Evolutionary conservation across 2,329 filamentous ascomycete genomes (phyloP).

Genomic region (Fusarium miscanthi): DNA sequence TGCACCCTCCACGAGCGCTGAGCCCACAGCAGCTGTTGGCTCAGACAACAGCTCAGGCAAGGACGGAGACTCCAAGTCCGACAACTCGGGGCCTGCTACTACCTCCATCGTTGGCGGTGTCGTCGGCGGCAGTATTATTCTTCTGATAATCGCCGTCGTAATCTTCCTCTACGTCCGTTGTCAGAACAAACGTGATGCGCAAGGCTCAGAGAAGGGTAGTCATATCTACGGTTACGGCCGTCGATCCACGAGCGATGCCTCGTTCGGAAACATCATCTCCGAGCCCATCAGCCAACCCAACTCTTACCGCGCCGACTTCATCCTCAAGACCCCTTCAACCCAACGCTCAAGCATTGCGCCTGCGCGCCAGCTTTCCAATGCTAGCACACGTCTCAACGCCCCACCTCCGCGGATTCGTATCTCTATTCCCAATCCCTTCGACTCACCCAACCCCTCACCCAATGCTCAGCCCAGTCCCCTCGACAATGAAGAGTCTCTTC

Average conservation of each 20-base stretch:
- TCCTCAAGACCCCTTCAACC: conserved; percentile 52
- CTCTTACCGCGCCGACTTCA: conserved; percentile 64
- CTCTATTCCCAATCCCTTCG: conserved; percentile 53
- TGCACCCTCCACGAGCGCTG: conserved; percentile 27
- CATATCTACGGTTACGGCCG: conserved; percentile 22
- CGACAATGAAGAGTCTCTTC: conserved; percentile 41
- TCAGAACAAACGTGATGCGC: conserved; percentile 37
- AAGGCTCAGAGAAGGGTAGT: conserved; percentile 36
- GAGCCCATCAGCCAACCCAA: conserved; percentile 63
- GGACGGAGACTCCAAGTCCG: conserved; percentile 15
- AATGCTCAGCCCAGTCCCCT: conserved; percentile 38
- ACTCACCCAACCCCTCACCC: conserved; percentile 48
- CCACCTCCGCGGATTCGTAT: conserved; percentile 40
- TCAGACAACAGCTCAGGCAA: conserved; percentile 16
- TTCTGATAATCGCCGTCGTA: conserved; percentile 54
- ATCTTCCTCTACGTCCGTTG: conserved; percentile 55
- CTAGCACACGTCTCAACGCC: conserved; percentile 28
- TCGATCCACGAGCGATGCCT: conserved; percentile 40
- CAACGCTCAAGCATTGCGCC: conserved; percentile 22
- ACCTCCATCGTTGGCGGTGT: conserved; percentile 60
- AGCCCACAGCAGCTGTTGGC: conserved; percentile 26
- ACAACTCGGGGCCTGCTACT: conserved; percentile 47
- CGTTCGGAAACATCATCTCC: conserved; percentile 63
- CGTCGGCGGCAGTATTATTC: conserved; percentile 58
- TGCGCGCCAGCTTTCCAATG: conserved; percentile 18